Evolutionary conservation across 805 yeast genomes (phyloP).

Genomic region (Trichomonascus vanleenenianus): DNA sequence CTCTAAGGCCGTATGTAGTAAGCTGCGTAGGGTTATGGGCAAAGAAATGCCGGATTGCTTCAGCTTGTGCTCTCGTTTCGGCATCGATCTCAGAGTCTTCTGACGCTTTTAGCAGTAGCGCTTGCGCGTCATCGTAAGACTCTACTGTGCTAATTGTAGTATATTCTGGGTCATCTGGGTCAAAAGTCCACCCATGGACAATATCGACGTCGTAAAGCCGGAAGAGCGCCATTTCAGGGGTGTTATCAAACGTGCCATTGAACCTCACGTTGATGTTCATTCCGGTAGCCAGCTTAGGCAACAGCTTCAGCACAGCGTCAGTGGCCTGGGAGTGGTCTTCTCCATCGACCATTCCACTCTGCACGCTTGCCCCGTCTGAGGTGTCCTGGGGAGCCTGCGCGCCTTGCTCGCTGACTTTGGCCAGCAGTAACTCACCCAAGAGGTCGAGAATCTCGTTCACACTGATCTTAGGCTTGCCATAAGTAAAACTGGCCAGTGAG

Average conservation of each 20-base stretch:
- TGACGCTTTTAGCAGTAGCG: constrained; percentile 41
- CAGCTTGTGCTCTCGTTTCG: constrained; percentile 5
- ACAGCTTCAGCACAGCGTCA: constrained; percentile 39
- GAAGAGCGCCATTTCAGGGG: constrained; percentile 50
- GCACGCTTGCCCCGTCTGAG: background rate
- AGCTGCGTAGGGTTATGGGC: constrained; percentile 65
- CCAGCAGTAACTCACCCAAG: constrained; percentile 40
- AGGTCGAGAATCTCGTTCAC: constrained; percentile 39
- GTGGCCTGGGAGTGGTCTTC: background rate
- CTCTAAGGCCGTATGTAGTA: constrained; percentile 56
- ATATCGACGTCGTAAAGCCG: constrained; percentile 49
- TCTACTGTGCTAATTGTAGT: constrained; percentile 30
- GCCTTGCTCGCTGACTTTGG: constrained; percentile 10
- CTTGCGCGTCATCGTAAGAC: constrained; percentile 56
- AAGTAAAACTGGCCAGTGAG: constrained; percentile 28
- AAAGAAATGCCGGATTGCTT: constrained; percentile 38
- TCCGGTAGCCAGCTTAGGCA: constrained; percentile 66
- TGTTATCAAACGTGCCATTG: constrained; percentile 49
- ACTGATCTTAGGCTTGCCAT: constrained; percentile 26
- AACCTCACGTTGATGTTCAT: constrained; percentile 65
- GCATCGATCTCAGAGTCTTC: constrained; percentile 19
- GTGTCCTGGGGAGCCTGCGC: background rate
- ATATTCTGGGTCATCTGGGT: constrained; percentile 33
- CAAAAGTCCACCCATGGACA: constrained; percentile 81
- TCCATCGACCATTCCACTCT: background rate